Base-by-base conservation (phyloP, 768 basidiomycete species). In the Phylloporus rhodoxanthus region DNA sequence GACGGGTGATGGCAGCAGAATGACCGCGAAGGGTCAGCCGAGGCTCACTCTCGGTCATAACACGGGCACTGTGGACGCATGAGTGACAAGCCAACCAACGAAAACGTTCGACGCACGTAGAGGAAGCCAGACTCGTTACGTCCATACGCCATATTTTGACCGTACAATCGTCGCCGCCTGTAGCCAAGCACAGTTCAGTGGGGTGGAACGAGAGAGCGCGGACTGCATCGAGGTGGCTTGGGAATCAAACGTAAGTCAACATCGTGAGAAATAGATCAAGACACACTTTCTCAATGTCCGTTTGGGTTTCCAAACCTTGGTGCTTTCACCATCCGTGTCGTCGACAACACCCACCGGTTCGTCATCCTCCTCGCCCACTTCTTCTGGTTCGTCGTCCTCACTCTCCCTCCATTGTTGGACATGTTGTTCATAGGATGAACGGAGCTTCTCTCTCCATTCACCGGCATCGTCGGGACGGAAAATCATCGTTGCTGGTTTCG, bases 71-170 rank as follows among this genome's bases (percentile, higher is more conserved):
- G 56, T 20, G 48, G 51, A 48, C 44, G 26, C 4, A 37, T 57
- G 28, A 60, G 51, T 30, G 25, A 43, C 15, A 17, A n/a, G 43
- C 8, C 6, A 39, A 15, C 0, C 3, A 45, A 42, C 29, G 29
- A 40, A 51, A 59, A 48, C 45, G 2, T 30, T 45, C 0, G 37
- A 81, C 90, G 65, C 71, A 93, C 91, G 78, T 78, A 48, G 83
- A 82, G 37, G 86, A 85, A 26, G 89, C 77, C 51, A 93, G 72
- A 57, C 80, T 76, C 34, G 81, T 72, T 14, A 86, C 78, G 56
- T 95, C 90, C 72, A 91, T 79, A 49, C 90, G 79, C 96, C 96
- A 99, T 45, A 97, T 80, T 68, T 99, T 99, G 47, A 98, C 84
- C 7, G 91, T 93, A 64, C 82, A 89, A 64, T 99, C 96, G 64